Evolutionary conservation across 164 flowering plant genomes (phyloP).

Genomic region (Piper betle): DNA sequence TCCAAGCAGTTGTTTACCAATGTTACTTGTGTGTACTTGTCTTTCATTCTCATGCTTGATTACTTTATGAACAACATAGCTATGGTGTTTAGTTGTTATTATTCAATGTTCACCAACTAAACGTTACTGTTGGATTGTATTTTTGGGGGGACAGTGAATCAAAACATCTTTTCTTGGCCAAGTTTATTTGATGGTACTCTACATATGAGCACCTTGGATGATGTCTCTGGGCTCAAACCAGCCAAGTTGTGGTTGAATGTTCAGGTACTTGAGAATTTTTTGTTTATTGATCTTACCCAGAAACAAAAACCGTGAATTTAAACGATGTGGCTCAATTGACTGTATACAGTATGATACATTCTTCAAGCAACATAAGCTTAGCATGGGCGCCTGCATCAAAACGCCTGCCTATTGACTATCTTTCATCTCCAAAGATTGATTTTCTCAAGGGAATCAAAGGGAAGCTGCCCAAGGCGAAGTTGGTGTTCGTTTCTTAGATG

Average conservation of each 20-base stretch:
- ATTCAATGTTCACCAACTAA: background rate
- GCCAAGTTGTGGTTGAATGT: slow-evolving; percentile 60
- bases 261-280: slow-evolving; percentile 26
- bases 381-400: slow-evolving; percentile 12
- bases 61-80: background rate
- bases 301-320: background rate
- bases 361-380: slow-evolving; percentile 35
- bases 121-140: background rate
- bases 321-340: background rate
- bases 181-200: slow-evolving; percentile 32
- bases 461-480: slow-evolving; percentile 35
- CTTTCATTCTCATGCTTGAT: background rate
- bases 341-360: slow-evolving; percentile 52
- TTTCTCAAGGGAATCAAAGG: slow-evolving; percentile 45
- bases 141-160: slow-evolving; percentile 30
- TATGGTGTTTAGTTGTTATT: background rate
- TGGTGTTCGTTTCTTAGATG: slow-evolving; percentile 35
- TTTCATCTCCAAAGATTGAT: slow-evolving; percentile 76
- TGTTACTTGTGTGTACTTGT: slow-evolving; percentile 36
- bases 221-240: slow-evolving; percentile 19
- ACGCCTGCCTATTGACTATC: slow-evolving; percentile 16
- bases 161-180: slow-evolving; percentile 33
- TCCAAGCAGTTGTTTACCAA: slow-evolving; percentile 20
- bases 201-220: slow-evolving; percentile 31
- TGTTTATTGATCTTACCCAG: background rate